Base-by-base conservation (phyloP, 2,329 filamentous ascomycete genomes). In the Colletotrichum tanaceti region DNA sequence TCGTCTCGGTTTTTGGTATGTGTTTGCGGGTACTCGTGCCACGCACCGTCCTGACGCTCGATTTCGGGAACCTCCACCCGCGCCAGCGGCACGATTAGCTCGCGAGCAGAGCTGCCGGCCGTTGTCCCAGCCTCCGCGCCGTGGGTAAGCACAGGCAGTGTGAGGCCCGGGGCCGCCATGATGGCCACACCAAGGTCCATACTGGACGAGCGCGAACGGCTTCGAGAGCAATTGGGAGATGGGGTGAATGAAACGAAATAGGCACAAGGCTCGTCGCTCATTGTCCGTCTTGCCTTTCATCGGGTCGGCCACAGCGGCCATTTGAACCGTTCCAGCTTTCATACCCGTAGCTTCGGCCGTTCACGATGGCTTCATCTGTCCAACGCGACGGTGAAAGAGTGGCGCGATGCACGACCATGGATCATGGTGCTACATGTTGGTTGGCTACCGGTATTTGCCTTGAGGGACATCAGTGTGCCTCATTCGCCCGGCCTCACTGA, bases 1-100 rank as follows among this genome's bases (percentile, higher is more conserved):
- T 86, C 87, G 74, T 91, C 88, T 72, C 85, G 85, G 80, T 90
- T 86, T 76, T 88, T 85, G 79, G 32, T 35, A 35, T 88, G 90
- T 43, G 77, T 77, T 75, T 90, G 87, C 0, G 88, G n/a, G n/a
- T n/a, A n/a, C n/a, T n/a, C n/a, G n/a, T n/a, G n/a, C n/a, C n/a
- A n/a, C n/a, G n/a, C n/a, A n/a, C n/a, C n/a, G n/a, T n/a, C n/a
- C n/a, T n/a, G n/a, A n/a, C n/a, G n/a, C n/a, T n/a, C n/a, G n/a
- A n/a, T n/a, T n/a, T n/a, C n/a, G n/a, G n/a, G n/a, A n/a, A n/a
- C n/a, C n/a, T n/a, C n/a, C n/a, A n/a, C n/a, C n/a, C n/a, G n/a
- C n/a, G n/a, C n/a, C n/a, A n/a, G n/a, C n/a, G n/a, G n/a, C n/a
- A n/a, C n/a, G n/a, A n/a, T n/a, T n/a, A n/a, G n/a, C n/a, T n/a